Evolutionary conservation across 768 basidiomycete genomes (phyloP), one percentile per base, ranked within the genome.

Genomic region (Mycena vulgaris): DNA sequence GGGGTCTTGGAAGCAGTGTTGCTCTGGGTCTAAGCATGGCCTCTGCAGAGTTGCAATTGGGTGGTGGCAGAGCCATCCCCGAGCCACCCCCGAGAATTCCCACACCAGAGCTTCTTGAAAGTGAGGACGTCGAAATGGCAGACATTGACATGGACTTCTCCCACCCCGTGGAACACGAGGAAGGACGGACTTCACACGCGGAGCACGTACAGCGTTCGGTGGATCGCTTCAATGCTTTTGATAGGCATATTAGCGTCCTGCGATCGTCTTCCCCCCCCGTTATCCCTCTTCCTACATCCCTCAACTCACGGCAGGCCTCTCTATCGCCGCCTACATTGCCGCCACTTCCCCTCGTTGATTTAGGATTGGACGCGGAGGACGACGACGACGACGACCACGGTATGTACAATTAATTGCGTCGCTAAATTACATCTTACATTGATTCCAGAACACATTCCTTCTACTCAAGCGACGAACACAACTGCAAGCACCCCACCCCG

Each of bases 171-270:
- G 49, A 70, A 30, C 63, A 67, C 39, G 74, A 74, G 35, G 74
- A 70, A 49, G 78, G 79, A 42, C 53, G 17, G 45, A 63, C 51
- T 3, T 68, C 70, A 3, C 69, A 78, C 48, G 80, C 84, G 40
- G 85, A 88, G 19, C 73, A 76, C 35, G 82, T 86, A 40, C 83
- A 86, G 25, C 73, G 82, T 19, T 85, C 88, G 0, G 68, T 90
- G 27, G 87, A 88, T 37, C 85, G 87, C 35, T 89, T 89, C 71
- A 86, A 83, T 77, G 82, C 83, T 31, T 89, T 89, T 68, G 87
- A 90, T 74, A 82, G 81, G 60, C 83, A 89, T 57, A 89, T 89
- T 51, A 83, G 86, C 68, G 83, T 83, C 23, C 76, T 89, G 69
- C 84, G 87, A 30, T 82, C 79, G 63, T 84, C 83, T 39, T 79